Evolutionary conservation across 352 stramenopile species (phyloP), one percentile per base, ranked within the genome.

Genomic region (Globisporangium solare): DNA sequence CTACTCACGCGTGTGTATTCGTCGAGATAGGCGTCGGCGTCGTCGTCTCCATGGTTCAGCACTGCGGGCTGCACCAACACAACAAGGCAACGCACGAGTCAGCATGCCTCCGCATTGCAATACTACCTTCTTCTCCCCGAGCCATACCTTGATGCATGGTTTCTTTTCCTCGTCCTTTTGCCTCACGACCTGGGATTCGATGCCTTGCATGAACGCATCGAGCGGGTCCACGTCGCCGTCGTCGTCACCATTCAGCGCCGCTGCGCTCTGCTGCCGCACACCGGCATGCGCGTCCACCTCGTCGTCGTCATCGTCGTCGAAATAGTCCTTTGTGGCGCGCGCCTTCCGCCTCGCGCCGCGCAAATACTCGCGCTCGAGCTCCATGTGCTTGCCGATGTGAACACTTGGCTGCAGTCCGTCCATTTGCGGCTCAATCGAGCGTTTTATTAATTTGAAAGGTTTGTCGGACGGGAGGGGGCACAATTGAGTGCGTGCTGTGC

Each of bases 141-240:
- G 4, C 13, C 27, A 21, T 31, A 77, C 73, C 71, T 86, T 86
- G 20, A 74, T 59, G 0, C 35, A 64, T 41, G 68, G 48, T 31
- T 49, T 59, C 54, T 67, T 74, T 18, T 47, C 51, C 21, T 47
- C 51, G 17, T 54, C 22, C 18, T 66, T 66, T 47, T 92, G 58
- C 60, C 76, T 60, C 18, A 59, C 67, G n/a, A 93, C 85, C 64
- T 94, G 80, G 41, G 66, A 73, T 42, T 86, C 75, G 32, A 94
- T 93, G n/a, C 72, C 83, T 11, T 72, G 61, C 85, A 94, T 94
- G 55, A 93, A 94, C 3, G 85, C 85, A 54, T 94, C 85, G 40
- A 94, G 63, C 24, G 85, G 85, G 60, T 94, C 85, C 53, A 93
- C 76, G 39, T 94, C 83, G 17, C 93, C 83, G 17, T 81, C 71